Conservation (phyloP, 2,329 filamentous ascomycete genomes). For the Phialocephala subalpina region DNA sequence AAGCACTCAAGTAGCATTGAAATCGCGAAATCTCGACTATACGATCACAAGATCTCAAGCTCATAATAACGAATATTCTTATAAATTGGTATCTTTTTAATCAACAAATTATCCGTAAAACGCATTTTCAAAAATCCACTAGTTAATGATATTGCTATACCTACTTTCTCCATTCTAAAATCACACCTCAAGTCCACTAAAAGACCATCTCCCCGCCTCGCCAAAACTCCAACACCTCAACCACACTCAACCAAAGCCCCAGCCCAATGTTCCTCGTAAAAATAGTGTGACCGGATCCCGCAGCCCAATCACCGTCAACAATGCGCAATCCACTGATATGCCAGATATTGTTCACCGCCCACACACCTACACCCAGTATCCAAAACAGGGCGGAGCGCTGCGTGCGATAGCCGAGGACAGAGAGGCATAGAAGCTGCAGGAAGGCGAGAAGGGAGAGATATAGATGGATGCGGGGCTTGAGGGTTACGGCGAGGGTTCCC, state of each 20-base stretch:
- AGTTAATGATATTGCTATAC: too few relatives aligned
- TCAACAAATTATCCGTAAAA: too few relatives aligned
- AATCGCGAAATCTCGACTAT: too few relatives aligned
- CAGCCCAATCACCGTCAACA: not conserved
- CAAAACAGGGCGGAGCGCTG: not conserved
- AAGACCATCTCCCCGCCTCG: not conserved
- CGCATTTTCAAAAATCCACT: too few relatives aligned
- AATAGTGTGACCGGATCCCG: not conserved
- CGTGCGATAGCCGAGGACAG: not conserved
- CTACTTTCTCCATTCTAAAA: too few relatives aligned
- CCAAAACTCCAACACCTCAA: slow-evolving; percentile 8
- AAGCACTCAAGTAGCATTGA: too few relatives aligned
- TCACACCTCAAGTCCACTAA: too few relatives aligned
- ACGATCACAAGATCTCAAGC: too few relatives aligned
- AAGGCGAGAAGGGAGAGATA: not conserved
- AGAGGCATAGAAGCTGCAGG: slow-evolving; percentile 1
- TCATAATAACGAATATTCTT: too few relatives aligned
- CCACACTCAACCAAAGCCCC: slow-evolving; percentile 2
- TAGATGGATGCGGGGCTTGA: slow-evolving; percentile 1
- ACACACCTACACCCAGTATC: not conserved
- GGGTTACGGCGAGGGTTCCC: not conserved
- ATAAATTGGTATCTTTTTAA: too few relatives aligned
- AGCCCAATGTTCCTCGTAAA: slow-evolving; percentile 2
- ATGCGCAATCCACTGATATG: not conserved
- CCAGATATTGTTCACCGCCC: slow-evolving; percentile 7